These are phyloP conservation scores for Sporobolomyces phaffii DNA, from an alignment of 768 basidiomycete genomes.

Conservation along the genomic window DNA sequence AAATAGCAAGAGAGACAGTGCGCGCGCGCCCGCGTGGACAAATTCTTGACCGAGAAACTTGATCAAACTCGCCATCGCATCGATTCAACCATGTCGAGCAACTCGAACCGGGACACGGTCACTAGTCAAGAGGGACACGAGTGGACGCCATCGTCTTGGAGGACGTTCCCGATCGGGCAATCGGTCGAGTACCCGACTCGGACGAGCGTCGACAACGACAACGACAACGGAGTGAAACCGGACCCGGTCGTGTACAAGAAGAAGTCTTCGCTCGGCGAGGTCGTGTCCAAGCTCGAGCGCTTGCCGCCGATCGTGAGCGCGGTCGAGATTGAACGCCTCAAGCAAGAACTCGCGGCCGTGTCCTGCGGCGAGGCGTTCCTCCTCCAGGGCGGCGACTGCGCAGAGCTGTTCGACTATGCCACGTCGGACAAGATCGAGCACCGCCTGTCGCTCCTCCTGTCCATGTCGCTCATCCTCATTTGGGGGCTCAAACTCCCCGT, in stretches of 20 bases:
- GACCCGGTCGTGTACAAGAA: constrained; percentile 13
- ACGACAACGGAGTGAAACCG: constrained; percentile 49
- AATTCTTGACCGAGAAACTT: no score
- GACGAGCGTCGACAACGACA: not conserved
- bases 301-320: constrained; percentile 89
- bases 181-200: constrained; percentile 47
- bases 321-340: constrained; percentile 53
- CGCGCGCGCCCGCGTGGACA: no score
- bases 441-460: constrained; percentile 83
- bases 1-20: no score
- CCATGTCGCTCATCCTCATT: constrained; percentile 88
- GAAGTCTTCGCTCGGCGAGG: constrained; percentile 26
- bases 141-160: constrained; percentile 80
- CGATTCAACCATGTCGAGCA: no score
- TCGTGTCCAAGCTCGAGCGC: constrained; percentile 53
- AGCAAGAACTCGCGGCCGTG: constrained; percentile 47
- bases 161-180: constrained; percentile 67
- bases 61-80: no score
- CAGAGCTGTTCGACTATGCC: constrained; percentile 36
- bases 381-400: constrained; percentile 91
- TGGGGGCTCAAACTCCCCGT: constrained; percentile 83
- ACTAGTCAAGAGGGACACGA: no score
- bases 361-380: constrained; percentile 90
- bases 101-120: no score
- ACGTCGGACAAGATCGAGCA: constrained; percentile 64